These are phyloP conservation scores for Sanghuangporus sanghuang DNA, from an alignment of 1,284 basidiomycete genomes.

Conservation along the genomic window DNA sequence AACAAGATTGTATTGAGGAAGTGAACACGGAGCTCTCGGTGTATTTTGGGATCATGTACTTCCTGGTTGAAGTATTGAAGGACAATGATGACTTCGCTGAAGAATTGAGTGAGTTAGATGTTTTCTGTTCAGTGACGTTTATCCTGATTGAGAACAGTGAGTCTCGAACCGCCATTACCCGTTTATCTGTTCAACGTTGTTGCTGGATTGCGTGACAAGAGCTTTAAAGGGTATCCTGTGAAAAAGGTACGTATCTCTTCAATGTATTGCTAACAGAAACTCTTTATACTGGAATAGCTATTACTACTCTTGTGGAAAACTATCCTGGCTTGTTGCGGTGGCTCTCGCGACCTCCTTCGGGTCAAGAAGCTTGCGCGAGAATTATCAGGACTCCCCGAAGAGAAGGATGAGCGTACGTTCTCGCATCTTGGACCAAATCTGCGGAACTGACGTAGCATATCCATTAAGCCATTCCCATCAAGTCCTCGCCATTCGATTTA, in stretches of 20 bases:
- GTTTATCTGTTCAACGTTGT: slow-evolving; percentile 90
- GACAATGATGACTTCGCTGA: slow-evolving; percentile 91
- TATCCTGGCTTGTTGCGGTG: slow-evolving; percentile 88
- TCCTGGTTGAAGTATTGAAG: slow-evolving; percentile 89
- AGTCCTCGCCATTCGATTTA: slow-evolving; percentile 86
- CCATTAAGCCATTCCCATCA: slow-evolving; percentile 49
- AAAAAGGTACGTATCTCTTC: slow-evolving; percentile 75
- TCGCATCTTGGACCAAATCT: slow-evolving; percentile 3
- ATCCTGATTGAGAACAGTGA: slow-evolving; percentile 53
- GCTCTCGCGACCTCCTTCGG: slow-evolving; percentile 79
- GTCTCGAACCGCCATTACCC: slow-evolving; percentile 89
- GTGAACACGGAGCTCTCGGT: slow-evolving; percentile 88
- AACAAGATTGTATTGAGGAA: slow-evolving; percentile 78
- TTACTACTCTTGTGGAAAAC: slow-evolving; percentile 97
- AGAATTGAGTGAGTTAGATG: slow-evolving; percentile 76
- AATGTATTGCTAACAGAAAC: no score
- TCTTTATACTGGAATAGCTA: background rate
- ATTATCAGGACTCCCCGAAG: slow-evolving; percentile 62
- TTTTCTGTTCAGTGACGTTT: slow-evolving; percentile 13
- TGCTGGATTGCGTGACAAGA: slow-evolving; percentile 87
- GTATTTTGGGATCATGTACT: slow-evolving; percentile 89
- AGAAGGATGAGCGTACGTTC: slow-evolving; percentile 56
- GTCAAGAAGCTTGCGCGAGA: slow-evolving; percentile 87
- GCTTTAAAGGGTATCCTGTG: slow-evolving; percentile 91
- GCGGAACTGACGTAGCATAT: slow-evolving; percentile 11